These are phyloP conservation scores for Fagus crenata DNA, from an alignment of 306 rosid genomes.

Conservation along the genomic window DNA sequence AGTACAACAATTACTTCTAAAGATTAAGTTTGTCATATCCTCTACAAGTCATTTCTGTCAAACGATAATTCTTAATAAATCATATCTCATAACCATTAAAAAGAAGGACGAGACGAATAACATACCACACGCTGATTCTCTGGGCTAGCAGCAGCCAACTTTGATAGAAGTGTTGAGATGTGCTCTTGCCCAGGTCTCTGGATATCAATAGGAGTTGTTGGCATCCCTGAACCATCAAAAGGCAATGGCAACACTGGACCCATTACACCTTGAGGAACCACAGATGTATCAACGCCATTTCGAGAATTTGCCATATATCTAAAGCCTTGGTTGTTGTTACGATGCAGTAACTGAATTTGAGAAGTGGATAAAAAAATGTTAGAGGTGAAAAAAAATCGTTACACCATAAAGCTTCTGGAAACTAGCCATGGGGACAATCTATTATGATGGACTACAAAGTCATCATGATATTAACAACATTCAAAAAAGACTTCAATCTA, in stretches of 20 bases:
- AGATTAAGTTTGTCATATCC: not conserved
- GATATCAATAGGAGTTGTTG: constrained; percentile 41
- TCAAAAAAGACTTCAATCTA: not conserved
- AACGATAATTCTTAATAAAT: not conserved
- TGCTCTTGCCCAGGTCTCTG: constrained; percentile 53
- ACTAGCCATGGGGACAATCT: not conserved
- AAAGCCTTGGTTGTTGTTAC: constrained; percentile 65
- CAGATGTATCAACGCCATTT: constrained; percentile 57
- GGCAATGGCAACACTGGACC: constrained; percentile 60
- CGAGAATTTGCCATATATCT: constrained; percentile 57
- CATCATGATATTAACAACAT: not conserved
- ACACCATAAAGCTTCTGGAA: not conserved
- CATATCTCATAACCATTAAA: not conserved
- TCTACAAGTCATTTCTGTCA: not conserved
- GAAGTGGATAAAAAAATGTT: constrained; percentile 2
- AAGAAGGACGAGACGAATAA: not conserved
- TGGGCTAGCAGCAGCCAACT: constrained; percentile 76
- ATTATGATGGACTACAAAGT: not conserved
- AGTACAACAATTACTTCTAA: constrained; percentile 16
- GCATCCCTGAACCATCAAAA: constrained; percentile 52
- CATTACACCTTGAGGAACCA: constrained; percentile 50
- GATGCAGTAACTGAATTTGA: constrained; percentile 49
- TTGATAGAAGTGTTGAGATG: constrained; percentile 66
- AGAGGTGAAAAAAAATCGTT: not conserved
- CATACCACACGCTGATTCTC: constrained; percentile 73